phyloP scores from a whole-genome alignment of 2,329 filamentous ascomycete genomes.

The Diaporthe citri region DNA sequence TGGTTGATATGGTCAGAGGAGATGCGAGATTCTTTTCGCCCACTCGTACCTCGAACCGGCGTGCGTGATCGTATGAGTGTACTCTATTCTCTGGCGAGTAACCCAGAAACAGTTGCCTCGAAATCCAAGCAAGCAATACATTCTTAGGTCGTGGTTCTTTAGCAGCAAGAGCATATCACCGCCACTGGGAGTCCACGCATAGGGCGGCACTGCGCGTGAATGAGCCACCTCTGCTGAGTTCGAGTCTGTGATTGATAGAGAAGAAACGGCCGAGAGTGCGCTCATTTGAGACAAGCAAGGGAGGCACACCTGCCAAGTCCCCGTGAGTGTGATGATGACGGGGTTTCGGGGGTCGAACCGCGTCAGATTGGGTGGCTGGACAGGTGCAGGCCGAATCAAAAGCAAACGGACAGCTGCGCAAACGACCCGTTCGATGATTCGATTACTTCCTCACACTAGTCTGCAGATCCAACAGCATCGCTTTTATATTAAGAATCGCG shows the following conservation, averaged over 20 bases:
- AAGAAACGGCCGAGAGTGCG: constrained; percentile 35
- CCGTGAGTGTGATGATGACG: constrained; percentile 34
- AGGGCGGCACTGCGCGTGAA: constrained; percentile 18
- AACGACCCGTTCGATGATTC: constrained; percentile 47
- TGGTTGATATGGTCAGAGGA: neutral
- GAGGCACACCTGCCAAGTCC: constrained; percentile 36
- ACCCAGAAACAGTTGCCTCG: neutral
- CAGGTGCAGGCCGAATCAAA: constrained; percentile 47
- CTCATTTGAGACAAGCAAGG: constrained; percentile 38
- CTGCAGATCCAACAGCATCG: constrained; percentile 45
- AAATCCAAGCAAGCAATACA: neutral
- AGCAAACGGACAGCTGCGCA: constrained; percentile 56
- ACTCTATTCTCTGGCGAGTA: neutral
- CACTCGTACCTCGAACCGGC: neutral
- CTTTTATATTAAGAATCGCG: constrained; percentile 49
- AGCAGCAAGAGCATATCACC: neutral
- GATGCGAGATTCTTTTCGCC: neutral
- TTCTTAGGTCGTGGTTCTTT: neutral
- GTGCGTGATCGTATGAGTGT: neutral
- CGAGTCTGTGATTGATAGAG: constrained; percentile 23
- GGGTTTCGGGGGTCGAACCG: constrained; percentile 36
- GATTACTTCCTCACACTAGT: constrained; percentile 41
- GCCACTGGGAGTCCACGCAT: neutral
- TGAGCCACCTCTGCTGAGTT: constrained; percentile 18
- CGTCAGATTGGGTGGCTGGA: constrained; percentile 45